Evolutionary conservation across 129 eudicot genomes (phyloP), one percentile per base, ranked within the genome.

Genomic region (Tagetes erecta): DNA sequence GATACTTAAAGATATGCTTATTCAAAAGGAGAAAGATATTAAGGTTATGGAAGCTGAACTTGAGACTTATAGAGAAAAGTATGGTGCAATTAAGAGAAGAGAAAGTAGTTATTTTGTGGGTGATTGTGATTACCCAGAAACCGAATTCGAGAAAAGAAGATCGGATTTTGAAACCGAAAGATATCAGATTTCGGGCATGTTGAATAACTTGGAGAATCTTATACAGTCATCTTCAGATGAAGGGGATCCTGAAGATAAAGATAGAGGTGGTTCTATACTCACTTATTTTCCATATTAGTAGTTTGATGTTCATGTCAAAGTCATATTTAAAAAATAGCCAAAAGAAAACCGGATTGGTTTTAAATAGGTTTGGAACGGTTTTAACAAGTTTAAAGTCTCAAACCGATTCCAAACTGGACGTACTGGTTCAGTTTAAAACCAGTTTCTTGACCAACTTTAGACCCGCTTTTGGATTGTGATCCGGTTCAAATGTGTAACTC

Each of bases 81-180:
- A 73, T 71, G 92, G 91, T 27, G 47, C 8, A 8, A 71, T 90
- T 14, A 78, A 76, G 75, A 79, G 67, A 52, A 66, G 56, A 42
- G 84, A 73, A 40, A 81, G 79, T 6, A 84, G 81, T 39, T 68
- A 80, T 9, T 82, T 80, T 41, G 86, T 73, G 31, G 71, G 52
- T 41, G 88, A 78, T 83, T 55, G 13, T 4, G 85, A 82, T 70
- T 80, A 81, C 75, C 89, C 79, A 47, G 87, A 79, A 46, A 42
- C 14, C 33, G 27, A 20, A 13, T 86, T 78, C 11, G 13, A 40
- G 50, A 38, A 39, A 14, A 64, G 12, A 35, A 10, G 35, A 20
- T 38, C 49, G 3, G 84, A 84, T 70, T 84, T 87, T 62, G 96
- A 92, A 76, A 72, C 72, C 1, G 91, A 89, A 80, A 87, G 87